Evolutionary conservation across 2,329 filamentous ascomycete genomes (phyloP), one percentile per base, ranked within the genome.

Genomic region (Fusarium anguioides): DNA sequence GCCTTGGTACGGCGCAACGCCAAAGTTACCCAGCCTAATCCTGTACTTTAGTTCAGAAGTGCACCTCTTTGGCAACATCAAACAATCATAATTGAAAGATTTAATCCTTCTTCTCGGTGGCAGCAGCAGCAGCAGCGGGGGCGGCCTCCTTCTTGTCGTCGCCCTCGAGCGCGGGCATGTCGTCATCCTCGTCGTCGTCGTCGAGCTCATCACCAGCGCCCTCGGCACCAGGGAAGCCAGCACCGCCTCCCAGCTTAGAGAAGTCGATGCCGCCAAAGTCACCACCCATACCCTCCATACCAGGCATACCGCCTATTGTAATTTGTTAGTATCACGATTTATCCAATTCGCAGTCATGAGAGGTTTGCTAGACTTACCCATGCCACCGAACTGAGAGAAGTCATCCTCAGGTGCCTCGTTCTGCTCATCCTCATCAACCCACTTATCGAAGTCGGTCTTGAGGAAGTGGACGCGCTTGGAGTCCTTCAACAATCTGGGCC

Each of bases 401-500:
- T 97, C 94, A 56, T 97, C 94, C 69, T 96, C 93, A 46, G 88
- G 84, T 62, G 87, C 90, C 81, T 93, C 94, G 77, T 98, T 91
- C 84, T 99, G 96, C 87, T 99, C 96, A 78, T 99, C 94, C 88
- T 97, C 93, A 73, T 97, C 94, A 75, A 97, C 92, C 94, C 94
- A 97, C 91, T 97, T 97, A 85, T 97, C 94, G 75, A 99, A 99
- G 83, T 99, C 91, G 69, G 96, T 98, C 90, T 97, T 97, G 76
- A 99, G 82, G 88, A 94, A 99, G 83, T 98, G 96, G 54, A 92
- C 83, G 85, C 93, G 97, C 86, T 93, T 91, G 72, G 84, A 81
- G 63, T 95, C 92, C 89, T 97, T 97, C 78, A 97, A 86, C 75
- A 99, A 87, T 69, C 96, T 89, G 67, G 94, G 94, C 96, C 96